Evolutionary conservation across 2,329 filamentous ascomycete genomes (phyloP).

Genomic region (Phialocephala sp.): DNA sequence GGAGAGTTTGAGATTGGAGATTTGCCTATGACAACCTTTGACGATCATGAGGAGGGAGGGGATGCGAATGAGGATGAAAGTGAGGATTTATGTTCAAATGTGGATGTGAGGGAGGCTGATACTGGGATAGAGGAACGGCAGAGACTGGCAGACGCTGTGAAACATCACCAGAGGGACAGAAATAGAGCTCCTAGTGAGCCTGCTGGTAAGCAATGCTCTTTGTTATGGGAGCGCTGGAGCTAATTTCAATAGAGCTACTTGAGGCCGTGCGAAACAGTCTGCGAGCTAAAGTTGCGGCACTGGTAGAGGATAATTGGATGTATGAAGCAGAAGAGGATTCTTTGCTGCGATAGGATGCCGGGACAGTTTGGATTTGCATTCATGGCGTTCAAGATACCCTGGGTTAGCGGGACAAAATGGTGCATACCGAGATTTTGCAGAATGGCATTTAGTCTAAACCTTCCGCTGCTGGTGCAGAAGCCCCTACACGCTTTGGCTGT

Average conservation of each 20-base stretch:
- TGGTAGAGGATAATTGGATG: conserved; percentile 91
- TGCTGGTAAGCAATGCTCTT: conserved; percentile 57
- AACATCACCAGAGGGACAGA: conserved; percentile 62
- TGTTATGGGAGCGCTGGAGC: background rate
- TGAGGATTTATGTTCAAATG: conserved; percentile 36
- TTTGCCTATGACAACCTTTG: conserved; percentile 57
- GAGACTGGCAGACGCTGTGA: conserved; percentile 64
- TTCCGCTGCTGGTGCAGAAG: conserved; percentile 58
- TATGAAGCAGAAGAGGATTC: conserved; percentile 63
- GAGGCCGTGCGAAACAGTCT: conserved; percentile 73
- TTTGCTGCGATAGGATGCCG: conserved; percentile 24
- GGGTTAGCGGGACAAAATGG: conserved; percentile 26
- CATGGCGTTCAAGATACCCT: conserved; percentile 34
- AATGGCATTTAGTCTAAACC: conserved; percentile 58
- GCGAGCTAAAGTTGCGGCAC: conserved; percentile 71
- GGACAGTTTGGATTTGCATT: conserved; percentile 14
- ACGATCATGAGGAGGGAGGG: conserved; percentile 56
- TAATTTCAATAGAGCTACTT: conserved; percentile 62
- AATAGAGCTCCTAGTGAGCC: conserved; percentile 64
- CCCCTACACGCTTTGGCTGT: conserved; percentile 45
- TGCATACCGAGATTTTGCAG: background rate
- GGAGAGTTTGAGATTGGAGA: conserved; percentile 67
- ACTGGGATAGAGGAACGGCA: conserved; percentile 59
- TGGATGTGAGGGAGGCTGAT: conserved; percentile 32
- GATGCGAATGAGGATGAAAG: conserved; percentile 62